phyloP scores from a whole-genome alignment of 306 rosid genomes.

The Myrica gale region DNA sequence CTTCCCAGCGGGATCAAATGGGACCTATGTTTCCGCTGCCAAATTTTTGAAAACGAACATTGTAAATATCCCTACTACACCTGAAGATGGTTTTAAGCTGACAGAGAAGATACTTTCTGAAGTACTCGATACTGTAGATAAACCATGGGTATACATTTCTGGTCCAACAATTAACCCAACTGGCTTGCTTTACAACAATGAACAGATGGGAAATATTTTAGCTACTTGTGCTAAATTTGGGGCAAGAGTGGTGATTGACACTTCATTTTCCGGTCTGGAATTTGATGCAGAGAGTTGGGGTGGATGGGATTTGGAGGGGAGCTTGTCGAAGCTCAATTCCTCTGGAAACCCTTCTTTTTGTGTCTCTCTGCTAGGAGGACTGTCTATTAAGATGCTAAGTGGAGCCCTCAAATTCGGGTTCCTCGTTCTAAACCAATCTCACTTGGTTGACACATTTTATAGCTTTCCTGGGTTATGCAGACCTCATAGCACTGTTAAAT shows the following conservation, averaged over 20 bases:
- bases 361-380: slow-evolving; percentile 85
- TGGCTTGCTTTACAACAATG: slow-evolving; percentile 72
- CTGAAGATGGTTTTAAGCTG: slow-evolving; percentile 63
- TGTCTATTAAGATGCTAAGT: slow-evolving; percentile 73
- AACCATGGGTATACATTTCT: slow-evolving; percentile 90
- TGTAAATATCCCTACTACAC: slow-evolving; percentile 58
- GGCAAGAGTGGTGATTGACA: slow-evolving; percentile 84
- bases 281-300: slow-evolving; percentile 71
- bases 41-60: slow-evolving; percentile 72
- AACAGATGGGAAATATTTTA: slow-evolving; percentile 64
- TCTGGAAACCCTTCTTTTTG: slow-evolving; percentile 57
- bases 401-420: slow-evolving; percentile 80
- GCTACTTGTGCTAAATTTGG: slow-evolving; percentile 70
- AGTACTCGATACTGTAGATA: slow-evolving; percentile 54
- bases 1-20: slow-evolving; percentile 89
- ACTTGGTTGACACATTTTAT: slow-evolving; percentile 56
- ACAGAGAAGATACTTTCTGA: slow-evolving; percentile 55
- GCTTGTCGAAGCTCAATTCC: slow-evolving; percentile 53
- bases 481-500: slow-evolving; percentile 85
- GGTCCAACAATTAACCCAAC: slow-evolving; percentile 95
- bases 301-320: slow-evolving; percentile 73
- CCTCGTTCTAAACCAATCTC: slow-evolving; percentile 63
- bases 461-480: slow-evolving; percentile 77
- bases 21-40: slow-evolving; percentile 85
- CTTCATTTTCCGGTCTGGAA: slow-evolving; percentile 95